Evolutionary conservation across 2,329 filamentous ascomycete genomes (phyloP).

Genomic region (Neospermospora avenae): DNA sequence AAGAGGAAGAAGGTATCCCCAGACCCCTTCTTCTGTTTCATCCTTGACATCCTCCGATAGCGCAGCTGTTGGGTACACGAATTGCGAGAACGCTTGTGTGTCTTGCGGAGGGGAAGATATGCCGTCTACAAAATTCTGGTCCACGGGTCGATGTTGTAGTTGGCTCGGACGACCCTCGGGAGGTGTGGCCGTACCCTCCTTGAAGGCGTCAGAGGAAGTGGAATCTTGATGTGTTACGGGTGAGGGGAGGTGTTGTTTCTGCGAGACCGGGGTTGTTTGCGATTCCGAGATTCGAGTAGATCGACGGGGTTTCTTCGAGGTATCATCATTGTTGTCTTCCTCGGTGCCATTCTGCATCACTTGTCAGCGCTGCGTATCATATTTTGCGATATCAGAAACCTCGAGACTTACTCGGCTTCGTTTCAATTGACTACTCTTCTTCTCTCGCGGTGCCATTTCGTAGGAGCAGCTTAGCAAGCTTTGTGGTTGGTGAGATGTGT

Average conservation of each 20-base stretch:
- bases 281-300: constrained; percentile 63
- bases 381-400: background rate
- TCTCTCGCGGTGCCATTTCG: constrained; percentile 49
- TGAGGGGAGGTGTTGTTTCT: constrained; percentile 72
- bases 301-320: constrained; percentile 78
- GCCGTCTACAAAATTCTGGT: constrained; percentile 35
- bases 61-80: constrained; percentile 66
- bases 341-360: constrained; percentile 22
- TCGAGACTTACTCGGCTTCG: constrained; percentile 64
- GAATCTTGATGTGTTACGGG: constrained; percentile 71
- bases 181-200: constrained; percentile 71
- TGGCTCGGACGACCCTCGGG: constrained; percentile 58
- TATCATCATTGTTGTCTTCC: constrained; percentile 25
- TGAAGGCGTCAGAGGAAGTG: constrained; percentile 53
- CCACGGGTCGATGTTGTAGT: constrained; percentile 40
- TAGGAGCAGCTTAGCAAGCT: constrained; percentile 1
- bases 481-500: background rate
- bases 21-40: constrained; percentile 72
- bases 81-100: constrained; percentile 79
- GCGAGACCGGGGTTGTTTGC: constrained; percentile 56
- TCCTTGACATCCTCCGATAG: constrained; percentile 82
- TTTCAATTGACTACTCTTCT: constrained; percentile 79
- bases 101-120: constrained; percentile 66
- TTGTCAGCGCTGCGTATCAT: constrained; percentile 21
- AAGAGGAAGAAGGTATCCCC: constrained; percentile 90